These are phyloP conservation scores for Sphagnum tenellum DNA, from an alignment of 225 moss, liverwort and hornwort species.

Conservation along the genomic window DNA sequence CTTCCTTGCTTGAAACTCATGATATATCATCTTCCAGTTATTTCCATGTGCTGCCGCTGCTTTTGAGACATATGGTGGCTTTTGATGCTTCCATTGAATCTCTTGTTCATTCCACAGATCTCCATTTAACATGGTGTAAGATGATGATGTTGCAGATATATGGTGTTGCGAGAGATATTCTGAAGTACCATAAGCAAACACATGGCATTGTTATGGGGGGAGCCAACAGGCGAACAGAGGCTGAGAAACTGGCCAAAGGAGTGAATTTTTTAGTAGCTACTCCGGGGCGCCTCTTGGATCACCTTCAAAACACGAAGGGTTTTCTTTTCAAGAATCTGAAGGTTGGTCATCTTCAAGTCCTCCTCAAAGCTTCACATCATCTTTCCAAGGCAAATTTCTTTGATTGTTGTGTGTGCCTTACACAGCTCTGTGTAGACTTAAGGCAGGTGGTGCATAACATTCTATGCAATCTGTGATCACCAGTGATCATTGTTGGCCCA, in stretches of 20 bases:
- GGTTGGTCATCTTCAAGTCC: constrained; percentile 17
- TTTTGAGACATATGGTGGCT: too few species aligned
- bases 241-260: constrained; percentile 82
- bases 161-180: constrained; percentile 81
- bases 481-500: too few species aligned
- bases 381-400: too few species aligned
- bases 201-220: constrained; percentile 99
- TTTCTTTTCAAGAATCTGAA: constrained; percentile 83
- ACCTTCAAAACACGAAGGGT: constrained; percentile 96
- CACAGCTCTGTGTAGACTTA: too few species aligned
- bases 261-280: constrained; percentile 90
- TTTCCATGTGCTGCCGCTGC: background rate
- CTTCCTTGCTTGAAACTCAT: background rate
- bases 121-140: too few species aligned
- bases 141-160: constrained; percentile 53
- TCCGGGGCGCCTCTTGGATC: constrained; percentile 91
- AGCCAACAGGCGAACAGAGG: constrained; percentile 85
- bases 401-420: too few species aligned
- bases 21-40: background rate
- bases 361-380: too few species aligned
- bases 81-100: too few species aligned
- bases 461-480: too few species aligned
- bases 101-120: too few species aligned
- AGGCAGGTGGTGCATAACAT: too few species aligned
- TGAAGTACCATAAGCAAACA: constrained; percentile 97